Base-by-base conservation (phyloP, 257 asterid species). In the Fraxinus anomala region DNA sequence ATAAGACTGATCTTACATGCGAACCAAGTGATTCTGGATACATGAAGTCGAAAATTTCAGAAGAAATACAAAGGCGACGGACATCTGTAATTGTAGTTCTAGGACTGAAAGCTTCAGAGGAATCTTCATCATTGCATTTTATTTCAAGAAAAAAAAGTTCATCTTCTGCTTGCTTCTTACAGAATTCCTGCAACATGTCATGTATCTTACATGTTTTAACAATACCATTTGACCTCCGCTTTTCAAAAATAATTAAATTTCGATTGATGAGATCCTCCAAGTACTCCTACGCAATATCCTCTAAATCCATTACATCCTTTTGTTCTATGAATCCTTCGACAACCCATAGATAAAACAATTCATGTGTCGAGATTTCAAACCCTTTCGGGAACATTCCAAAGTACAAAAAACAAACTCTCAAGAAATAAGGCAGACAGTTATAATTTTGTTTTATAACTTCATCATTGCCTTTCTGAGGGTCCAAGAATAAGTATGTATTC, bases 291-390 rank as follows among this genome's bases (percentile, higher is more conserved):
- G 85, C 91, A 13, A 84, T 76, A 69, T 84, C 89, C 82, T 90
- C 92, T 74, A 82, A 73, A 78, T 80, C 79, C 89, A 82, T 80
- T 26, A 83, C 91, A 8, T 80, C 83, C 69, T 79, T 79, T 65
- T 77, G 82, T 8, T 82, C 89, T 68, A 90, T 84, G 76, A 90
- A 86, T 8, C 96, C 96, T 68, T 89, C 96, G 0, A 89, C 91
- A 16, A 87, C 80, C 96, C 93, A 90, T n/a, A 89, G 24, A 2
- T 87, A 82, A 1, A 83, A 70, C 13, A 90, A 73, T 37, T 82
- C 84, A 88, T 87, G 70, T 33, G 83, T 87, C 0, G 86, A 87
- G 69, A 91, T 89, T 73, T 78, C 87, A 63, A 37, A 80, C 65
- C 84, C 94, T 7, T 88, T 90, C 0, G 89, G 90, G 80, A 89